Evolutionary conservation across 2,329 filamentous ascomycete genomes (phyloP).

Genomic region (Gremmenia infestans): DNA sequence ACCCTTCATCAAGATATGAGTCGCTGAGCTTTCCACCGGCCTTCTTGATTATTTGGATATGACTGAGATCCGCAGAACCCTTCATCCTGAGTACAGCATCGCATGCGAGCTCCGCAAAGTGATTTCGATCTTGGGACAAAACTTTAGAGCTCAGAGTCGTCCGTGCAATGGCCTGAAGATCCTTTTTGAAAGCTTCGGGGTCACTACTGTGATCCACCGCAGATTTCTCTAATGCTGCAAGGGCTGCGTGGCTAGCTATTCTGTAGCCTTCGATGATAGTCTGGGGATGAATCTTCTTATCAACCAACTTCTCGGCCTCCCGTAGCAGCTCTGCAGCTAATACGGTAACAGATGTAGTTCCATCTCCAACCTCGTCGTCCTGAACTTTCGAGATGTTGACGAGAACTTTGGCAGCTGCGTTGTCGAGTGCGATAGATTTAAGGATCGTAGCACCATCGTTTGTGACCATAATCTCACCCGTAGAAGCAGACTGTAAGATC

Average conservation of each 20-base stretch:
- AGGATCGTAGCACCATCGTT: slow-evolving; percentile 98
- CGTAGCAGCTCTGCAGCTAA: slow-evolving; percentile 90
- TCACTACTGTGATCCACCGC: slow-evolving; percentile 89
- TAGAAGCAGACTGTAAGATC: slow-evolving; percentile 69
- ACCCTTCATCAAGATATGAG: slow-evolving; percentile 95
- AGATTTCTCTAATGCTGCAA: slow-evolving; percentile 75
- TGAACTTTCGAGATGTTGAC: slow-evolving; percentile 99
- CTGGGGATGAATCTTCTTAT: slow-evolving; percentile 98
- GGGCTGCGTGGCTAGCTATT: slow-evolving; percentile 87
- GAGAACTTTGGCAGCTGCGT: slow-evolving; percentile 94
- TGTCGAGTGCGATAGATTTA: slow-evolving; percentile 97
- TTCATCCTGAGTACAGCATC: slow-evolving; percentile 88
- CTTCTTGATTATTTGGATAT: slow-evolving; percentile 99
- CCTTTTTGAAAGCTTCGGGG: slow-evolving; percentile 78
- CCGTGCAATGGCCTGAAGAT: slow-evolving; percentile 83
- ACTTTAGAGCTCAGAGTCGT: slow-evolving; percentile 98
- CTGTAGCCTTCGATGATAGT: slow-evolving; percentile 99
- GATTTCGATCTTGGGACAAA: slow-evolving; percentile 84
- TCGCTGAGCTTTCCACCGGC: slow-evolving; percentile 95
- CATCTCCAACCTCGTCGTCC: slow-evolving; percentile 97
- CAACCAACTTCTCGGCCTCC: slow-evolving; percentile 94
- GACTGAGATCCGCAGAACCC: slow-evolving; percentile 86
- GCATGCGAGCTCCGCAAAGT: slow-evolving; percentile 84
- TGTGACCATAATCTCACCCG: slow-evolving; percentile 95
- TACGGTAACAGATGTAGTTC: slow-evolving; percentile 96